phyloP scores from a whole-genome alignment of 371 early-diverging fungal genomes.

The Mortierella sp. region DNA sequence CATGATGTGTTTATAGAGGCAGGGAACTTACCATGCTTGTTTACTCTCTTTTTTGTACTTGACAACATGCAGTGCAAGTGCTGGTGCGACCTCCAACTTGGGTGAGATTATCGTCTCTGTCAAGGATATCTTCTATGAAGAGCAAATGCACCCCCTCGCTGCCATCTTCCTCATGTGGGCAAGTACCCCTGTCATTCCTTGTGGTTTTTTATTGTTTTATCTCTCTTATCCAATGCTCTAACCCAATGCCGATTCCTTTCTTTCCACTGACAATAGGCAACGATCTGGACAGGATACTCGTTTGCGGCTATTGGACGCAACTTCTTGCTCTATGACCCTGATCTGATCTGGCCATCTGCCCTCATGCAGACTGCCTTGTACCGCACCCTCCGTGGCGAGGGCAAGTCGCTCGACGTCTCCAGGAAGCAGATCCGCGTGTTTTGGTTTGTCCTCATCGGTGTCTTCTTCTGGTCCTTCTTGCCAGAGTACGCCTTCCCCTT shows the following conservation, averaged over 20 bases:
- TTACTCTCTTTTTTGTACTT: not conserved
- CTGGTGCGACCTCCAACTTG: constrained; percentile 57
- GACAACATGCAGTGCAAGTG: constrained; percentile 42
- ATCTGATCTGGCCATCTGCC: constrained; percentile 58
- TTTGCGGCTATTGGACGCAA: constrained; percentile 55
- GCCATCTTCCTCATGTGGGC: constrained; percentile 57
- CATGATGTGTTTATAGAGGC: not conserved
- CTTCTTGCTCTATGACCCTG: constrained; percentile 57
- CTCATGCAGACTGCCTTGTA: constrained; percentile 56
- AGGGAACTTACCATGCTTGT: not conserved
- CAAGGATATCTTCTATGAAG: constrained; percentile 57
- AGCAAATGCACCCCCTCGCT: constrained; percentile 57
- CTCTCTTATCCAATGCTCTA: not conserved
- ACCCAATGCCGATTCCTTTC: not conserved
- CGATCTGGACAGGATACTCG: constrained; percentile 58
- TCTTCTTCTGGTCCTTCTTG: constrained; percentile 58
- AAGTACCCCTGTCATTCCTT: not conserved
- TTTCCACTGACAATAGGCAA: constrained; percentile 24
- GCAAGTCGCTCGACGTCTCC: constrained; percentile 38
- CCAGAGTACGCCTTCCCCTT: constrained; percentile 57
- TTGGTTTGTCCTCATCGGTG: constrained; percentile 38
- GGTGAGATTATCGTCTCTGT: constrained; percentile 59
- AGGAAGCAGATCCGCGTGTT: constrained; percentile 55
- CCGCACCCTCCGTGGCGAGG: constrained; percentile 55
- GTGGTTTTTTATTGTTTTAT: not conserved